phyloP scores from a whole-genome alignment of 352 stramenopile genomes.

The Phytophthora cryptogea region DNA sequence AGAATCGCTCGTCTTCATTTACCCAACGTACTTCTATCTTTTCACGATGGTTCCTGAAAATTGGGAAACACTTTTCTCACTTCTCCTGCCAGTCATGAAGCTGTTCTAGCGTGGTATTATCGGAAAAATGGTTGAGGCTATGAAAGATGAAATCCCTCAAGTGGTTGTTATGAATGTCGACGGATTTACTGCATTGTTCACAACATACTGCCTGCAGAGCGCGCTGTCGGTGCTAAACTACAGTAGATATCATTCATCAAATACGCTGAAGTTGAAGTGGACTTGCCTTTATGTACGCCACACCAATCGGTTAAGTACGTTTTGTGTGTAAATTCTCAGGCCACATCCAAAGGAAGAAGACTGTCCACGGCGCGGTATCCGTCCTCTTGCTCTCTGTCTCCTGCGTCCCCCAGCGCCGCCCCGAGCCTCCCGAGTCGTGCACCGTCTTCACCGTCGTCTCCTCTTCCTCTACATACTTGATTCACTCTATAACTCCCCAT shows the following conservation, averaged over 20 bases:
- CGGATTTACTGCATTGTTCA: slow-evolving; percentile 40
- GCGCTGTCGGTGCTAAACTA: no score
- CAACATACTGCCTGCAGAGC: slow-evolving; percentile 40
- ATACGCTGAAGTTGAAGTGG: no score
- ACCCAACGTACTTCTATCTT: slow-evolving; percentile 32
- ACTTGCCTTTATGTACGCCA: slow-evolving; percentile 10
- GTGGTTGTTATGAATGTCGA: slow-evolving; percentile 45
- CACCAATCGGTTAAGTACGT: slow-evolving; percentile 23
- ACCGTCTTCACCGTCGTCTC: slow-evolving; percentile 13
- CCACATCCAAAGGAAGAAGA: slow-evolving; percentile 9
- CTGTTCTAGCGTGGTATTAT: slow-evolving; percentile 25
- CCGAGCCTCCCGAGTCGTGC: not conserved
- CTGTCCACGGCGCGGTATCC: slow-evolving; percentile 3
- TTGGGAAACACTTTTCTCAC: slow-evolving; percentile 20
- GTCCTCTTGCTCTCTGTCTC: not conserved
- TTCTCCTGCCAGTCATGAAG: slow-evolving; percentile 36
- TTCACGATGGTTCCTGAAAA: slow-evolving; percentile 19
- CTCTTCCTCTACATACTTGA: slow-evolving; percentile 7
- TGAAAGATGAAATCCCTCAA: slow-evolving; percentile 23
- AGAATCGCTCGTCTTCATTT: slow-evolving; percentile 27
- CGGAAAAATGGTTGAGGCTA: slow-evolving; percentile 12
- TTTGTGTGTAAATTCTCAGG: slow-evolving; percentile 1
- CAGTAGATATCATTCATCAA: no score
- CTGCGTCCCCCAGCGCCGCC: not conserved
- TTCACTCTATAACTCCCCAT: slow-evolving; percentile 28